Base-by-base conservation (phyloP, 805 yeast genomes). In the Saccharomycopsis fibuligera region DNA sequence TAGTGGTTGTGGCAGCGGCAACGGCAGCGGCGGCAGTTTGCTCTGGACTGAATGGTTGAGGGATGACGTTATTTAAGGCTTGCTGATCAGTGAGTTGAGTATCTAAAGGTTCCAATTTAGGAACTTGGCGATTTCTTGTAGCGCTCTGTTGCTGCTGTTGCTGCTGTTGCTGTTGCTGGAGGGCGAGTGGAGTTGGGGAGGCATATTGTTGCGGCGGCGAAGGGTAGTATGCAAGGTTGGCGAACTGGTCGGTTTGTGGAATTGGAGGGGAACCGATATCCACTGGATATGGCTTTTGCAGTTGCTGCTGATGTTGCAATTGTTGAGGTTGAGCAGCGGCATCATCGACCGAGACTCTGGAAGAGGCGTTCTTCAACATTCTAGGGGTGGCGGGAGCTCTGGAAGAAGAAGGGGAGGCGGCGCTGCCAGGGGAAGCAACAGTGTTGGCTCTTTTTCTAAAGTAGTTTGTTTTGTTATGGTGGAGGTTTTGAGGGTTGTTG, bases 341-440 rank as follows among this genome's bases (percentile, higher is more conserved):
- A 58, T 57, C 50, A 48, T 63, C 63, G 1, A 74, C 75, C 5
- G 49, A 44, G 5, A 44, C 21, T 23, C 51, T 39, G 3, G 51
- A 47, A 52, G 79, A 73, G 2, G 75, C 74, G 57, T 76, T 78
- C 56, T 84, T 69, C 42, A 81, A 64, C 86, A 81, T 81, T 56
- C 86, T 65, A 6, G 86, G 85, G 1, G 87, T 81, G 1, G 86
- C 86, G 2, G 84, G 85, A 3, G 72, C 75, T 46, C 65, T 67
- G 25, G 43, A 63, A 54, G 24, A 54, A 29, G 39, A 31, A 41
- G 45, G 27, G 35, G 45, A 31, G 4, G 27, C n/a, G 25, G 35
- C 25, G 5, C 41, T 12, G 12, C 47, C 22, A 12, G 53, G 49
- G 14, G 50, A 27, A 14, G 48, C 38, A 3, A 51, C 44, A n/a